phyloP scores from a whole-genome alignment of 345 rosid species.

The Viola odorata region DNA sequence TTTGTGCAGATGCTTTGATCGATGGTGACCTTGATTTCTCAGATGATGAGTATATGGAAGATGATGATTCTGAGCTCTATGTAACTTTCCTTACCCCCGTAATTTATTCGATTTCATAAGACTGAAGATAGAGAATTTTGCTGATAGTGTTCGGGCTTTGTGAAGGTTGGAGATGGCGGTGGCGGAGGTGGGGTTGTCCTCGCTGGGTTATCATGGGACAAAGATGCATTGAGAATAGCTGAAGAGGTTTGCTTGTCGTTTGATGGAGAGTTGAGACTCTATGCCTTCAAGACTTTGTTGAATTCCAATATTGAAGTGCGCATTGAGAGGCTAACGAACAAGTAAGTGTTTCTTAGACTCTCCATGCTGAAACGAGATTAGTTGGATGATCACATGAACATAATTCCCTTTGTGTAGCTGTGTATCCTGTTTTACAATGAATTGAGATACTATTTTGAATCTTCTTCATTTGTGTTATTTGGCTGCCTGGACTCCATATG shows the following conservation, averaged over 20 bases:
- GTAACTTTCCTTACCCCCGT: conserved; percentile 38
- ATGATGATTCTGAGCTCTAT: conserved; percentile 43
- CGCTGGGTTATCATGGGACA: conserved; percentile 86
- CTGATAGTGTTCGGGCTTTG: neutral
- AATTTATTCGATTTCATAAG: neutral
- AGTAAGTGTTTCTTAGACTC: conserved; percentile 29
- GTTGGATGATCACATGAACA: too few species aligned
- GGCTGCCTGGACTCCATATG: too few species aligned
- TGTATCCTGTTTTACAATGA: too few species aligned
- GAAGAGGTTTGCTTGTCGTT: conserved; percentile 54
- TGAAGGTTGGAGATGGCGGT: conserved; percentile 78
- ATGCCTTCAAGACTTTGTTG: conserved; percentile 67
- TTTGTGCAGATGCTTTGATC: neutral
- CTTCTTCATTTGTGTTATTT: too few species aligned
- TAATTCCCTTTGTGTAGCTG: too few species aligned
- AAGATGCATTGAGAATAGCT: conserved; percentile 63
- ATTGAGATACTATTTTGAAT: too few species aligned
- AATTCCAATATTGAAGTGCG: conserved; percentile 71
- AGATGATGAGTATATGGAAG: conserved; percentile 37
- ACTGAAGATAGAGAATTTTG: conserved; percentile 8
- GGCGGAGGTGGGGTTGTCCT: conserved; percentile 83
- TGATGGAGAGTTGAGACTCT: conserved; percentile 58
- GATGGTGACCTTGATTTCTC: conserved; percentile 6
- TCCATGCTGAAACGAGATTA: too few species aligned
- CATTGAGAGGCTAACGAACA: conserved; percentile 71